Evolutionary conservation across 2,329 filamentous ascomycete genomes (phyloP), one percentile per base, ranked within the genome.

Genomic region (Periconia digitata): DNA sequence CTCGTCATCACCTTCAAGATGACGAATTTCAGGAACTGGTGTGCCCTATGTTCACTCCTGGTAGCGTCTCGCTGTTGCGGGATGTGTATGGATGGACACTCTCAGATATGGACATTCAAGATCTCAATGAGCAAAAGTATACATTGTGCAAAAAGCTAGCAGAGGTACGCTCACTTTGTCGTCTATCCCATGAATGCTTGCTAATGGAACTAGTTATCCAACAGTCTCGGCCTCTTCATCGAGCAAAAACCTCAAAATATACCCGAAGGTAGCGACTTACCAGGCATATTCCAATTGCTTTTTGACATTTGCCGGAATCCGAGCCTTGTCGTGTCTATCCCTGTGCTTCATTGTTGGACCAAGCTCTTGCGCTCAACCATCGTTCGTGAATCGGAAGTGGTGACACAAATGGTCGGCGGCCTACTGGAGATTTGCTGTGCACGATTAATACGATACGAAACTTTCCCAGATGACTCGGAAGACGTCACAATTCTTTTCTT

Each of bases 271-370:
- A 76, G 85, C 46, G 86, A 94, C 64, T 77, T 92, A 12, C 79
- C 85, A 27, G 85, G 84, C 5, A 89, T 97, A 58, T 80, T 97
- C 50, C 83, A 87, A 42, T 83, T 99, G 46, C 80, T 96, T 39
- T 82, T 92, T 51, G 78, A 83, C 46, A 86, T 96, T 44, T 83
- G 92, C 46, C 88, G 89, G 58, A 90, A 89, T 70, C 85, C 88
- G 61, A 97, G 94, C 68, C 80, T 99, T 47, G 86, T 94, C 38
- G 86, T 99, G 16, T 96, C 94, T 2, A 96, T 97, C 60, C 92
- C 94, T 2, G 85, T 95, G 8, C 79, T 99, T 38, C 89, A 95
- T 60, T 87, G 89, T 18, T 97, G 92, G 91, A 91, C 88, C 8
- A 88, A 87, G 56, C 77, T 97, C 42, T 77, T 99, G 37, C 83